phyloP scores from a whole-genome alignment of 306 rosid genomes.

The barrel medic (Medicago truncatula) region DNA sequence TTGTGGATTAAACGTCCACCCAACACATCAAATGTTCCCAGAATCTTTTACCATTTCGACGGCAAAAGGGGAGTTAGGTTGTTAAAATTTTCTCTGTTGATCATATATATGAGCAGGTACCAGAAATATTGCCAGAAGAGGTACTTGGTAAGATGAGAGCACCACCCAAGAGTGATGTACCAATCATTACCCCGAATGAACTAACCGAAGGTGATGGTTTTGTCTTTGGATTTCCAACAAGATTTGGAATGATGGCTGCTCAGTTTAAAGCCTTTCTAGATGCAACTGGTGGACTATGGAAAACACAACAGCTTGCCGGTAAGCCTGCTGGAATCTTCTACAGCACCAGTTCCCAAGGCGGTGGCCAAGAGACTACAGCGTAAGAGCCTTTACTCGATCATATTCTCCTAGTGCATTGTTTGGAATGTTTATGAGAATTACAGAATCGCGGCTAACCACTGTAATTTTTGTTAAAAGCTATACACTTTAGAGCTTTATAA shows the following conservation, averaged over 20 bases:
- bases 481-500: too few relatives aligned
- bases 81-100: background rate
- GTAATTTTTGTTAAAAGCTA: too few relatives aligned
- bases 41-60: too few relatives aligned
- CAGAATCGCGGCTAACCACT: too few relatives aligned
- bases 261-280: background rate
- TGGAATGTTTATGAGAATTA: too few relatives aligned
- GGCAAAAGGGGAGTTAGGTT: too few relatives aligned
- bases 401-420: too few relatives aligned
- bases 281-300: background rate
- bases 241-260: conserved; percentile 6
- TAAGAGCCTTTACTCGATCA: background rate
- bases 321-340: background rate
- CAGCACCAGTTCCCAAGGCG: background rate
- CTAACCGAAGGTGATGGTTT: background rate
- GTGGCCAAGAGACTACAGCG: background rate
- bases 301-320: background rate
- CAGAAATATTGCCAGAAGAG: background rate
- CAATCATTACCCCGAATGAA: background rate
- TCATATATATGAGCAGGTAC: background rate
- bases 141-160: background rate
- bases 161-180: background rate
- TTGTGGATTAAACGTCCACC: too few relatives aligned
- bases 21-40: too few relatives aligned
- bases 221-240: background rate